phyloP scores from a whole-genome alignment of 495 filamentous ascomycete genomes.

The Sordaria brevicollis region DNA sequence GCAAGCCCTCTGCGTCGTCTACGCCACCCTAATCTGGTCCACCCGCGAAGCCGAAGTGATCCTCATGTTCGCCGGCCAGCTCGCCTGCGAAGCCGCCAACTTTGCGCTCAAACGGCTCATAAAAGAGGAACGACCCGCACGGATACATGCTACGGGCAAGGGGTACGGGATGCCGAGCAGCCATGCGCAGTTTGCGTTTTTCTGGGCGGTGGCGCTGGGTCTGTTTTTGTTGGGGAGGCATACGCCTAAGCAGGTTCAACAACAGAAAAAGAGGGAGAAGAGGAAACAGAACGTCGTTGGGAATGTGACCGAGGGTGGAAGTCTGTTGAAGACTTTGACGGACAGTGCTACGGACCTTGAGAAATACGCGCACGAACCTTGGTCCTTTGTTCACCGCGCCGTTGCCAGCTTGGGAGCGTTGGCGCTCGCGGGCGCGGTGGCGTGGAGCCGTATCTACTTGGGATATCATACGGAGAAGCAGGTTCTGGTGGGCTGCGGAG shows the following conservation, averaged over 20 bases:
- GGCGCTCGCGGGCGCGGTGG: slow-evolving; percentile 55
- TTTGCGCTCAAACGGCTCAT: slow-evolving; percentile 81
- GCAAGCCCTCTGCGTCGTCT: slow-evolving; percentile 80
- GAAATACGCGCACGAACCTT: slow-evolving; percentile 34
- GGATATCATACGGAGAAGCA: slow-evolving; percentile 88
- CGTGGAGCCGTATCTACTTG: slow-evolving; percentile 75
- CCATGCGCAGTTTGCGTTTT: slow-evolving; percentile 88
- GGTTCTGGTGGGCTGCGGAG: slow-evolving; percentile 66
- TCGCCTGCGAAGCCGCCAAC: slow-evolving; percentile 90
- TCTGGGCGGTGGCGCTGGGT: slow-evolving; percentile 72
- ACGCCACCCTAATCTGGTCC: slow-evolving; percentile 80
- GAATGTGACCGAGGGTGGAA: background rate
- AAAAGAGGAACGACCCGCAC: slow-evolving; percentile 77
- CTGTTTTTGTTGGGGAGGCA: slow-evolving; percentile 78
- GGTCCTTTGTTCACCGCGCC: slow-evolving; percentile 47
- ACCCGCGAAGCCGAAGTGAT: slow-evolving; percentile 84
- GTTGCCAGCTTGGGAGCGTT: slow-evolving; percentile 47
- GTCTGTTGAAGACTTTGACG: slow-evolving; percentile 8
- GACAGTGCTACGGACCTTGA: slow-evolving; percentile 10
- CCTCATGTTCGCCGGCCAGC: slow-evolving; percentile 84
- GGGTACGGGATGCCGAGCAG: slow-evolving; percentile 99
- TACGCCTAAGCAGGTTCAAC: slow-evolving; percentile 30
- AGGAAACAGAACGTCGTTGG: background rate
- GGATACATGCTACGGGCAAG: slow-evolving; percentile 60
- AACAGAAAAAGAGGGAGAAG: background rate